Percentiles rank a stretch among this genome's conserved stretches.
Evolutionary conservation across 805 yeast genomes (phyloP).

Genomic region (Hemisphaericaspora nanyangensis): DNA sequence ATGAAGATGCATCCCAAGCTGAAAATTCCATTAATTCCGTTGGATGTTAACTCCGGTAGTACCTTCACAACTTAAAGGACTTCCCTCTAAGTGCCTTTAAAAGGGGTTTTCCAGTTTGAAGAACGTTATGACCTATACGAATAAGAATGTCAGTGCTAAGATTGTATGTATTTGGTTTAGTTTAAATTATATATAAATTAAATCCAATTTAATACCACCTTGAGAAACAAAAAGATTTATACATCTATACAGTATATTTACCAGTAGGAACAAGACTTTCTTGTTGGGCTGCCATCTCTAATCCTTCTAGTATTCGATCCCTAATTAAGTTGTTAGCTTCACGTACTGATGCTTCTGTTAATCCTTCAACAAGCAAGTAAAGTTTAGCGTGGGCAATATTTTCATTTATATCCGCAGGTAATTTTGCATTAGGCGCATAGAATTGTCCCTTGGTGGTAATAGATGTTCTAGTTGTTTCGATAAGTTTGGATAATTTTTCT

Average conservation of each 20-base stretch:
- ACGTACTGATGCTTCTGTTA: conserved; percentile 52
- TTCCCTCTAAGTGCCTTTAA: no score
- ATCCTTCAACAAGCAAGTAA: conserved; percentile 74
- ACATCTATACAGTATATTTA: conserved; percentile 43
- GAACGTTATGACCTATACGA: no score
- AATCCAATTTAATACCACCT: no score
- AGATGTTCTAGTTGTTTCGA: conserved; percentile 69
- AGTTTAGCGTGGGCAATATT: conserved; percentile 60
- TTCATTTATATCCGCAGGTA: conserved; percentile 46
- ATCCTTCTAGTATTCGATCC: conserved; percentile 52
- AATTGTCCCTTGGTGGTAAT: conserved; percentile 80
- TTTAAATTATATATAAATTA: no score
- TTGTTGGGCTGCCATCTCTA: conserved; percentile 45
- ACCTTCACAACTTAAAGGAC: no score
- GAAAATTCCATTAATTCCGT: no score
- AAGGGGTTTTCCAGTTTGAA: no score
- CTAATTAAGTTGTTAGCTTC: conserved; percentile 58
- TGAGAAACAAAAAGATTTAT: no score
- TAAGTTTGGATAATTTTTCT: conserved; percentile 57
- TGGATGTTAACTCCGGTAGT: no score
- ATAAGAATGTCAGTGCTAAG: no score
- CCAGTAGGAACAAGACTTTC: conserved; percentile 41
- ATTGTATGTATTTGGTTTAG: no score
- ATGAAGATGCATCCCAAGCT: no score
- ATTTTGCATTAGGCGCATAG: conserved; percentile 38